phyloP scores from a whole-genome alignment of 1,284 basidiomycete genomes.

The Fomitopsis pinicola region DNA sequence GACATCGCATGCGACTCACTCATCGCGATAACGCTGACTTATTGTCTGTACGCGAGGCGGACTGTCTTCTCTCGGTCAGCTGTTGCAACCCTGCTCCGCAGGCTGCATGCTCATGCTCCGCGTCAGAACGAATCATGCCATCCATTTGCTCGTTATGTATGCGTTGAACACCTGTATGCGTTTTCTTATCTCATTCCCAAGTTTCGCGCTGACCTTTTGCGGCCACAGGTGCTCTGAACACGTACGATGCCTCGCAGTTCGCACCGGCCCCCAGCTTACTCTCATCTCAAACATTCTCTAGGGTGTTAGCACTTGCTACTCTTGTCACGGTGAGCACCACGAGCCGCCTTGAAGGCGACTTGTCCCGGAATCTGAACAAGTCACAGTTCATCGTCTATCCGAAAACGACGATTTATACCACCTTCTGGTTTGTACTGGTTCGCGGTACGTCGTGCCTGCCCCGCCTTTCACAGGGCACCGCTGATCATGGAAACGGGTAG shows the following conservation, averaged over 20 bases:
- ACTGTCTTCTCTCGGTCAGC: too few species aligned
- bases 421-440: neutral
- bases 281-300: neutral
- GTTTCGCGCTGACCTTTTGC: too few species aligned
- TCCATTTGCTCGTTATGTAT: too few species aligned
- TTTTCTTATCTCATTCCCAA: too few species aligned
- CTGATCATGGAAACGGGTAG: neutral
- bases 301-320: neutral
- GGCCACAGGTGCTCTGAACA: neutral
- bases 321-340: neutral
- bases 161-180: too few species aligned
- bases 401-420: neutral
- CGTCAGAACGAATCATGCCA: too few species aligned
- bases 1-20: too few species aligned
- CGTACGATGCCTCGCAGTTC: neutral
- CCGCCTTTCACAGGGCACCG: neutral
- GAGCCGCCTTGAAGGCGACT: too few species aligned
- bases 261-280: neutral
- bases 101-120: too few species aligned
- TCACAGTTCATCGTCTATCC: neutral
- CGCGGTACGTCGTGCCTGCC: neutral
- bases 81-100: accelerated
- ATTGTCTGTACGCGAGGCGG: too few species aligned
- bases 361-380: too few species aligned
- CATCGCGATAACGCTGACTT: too few species aligned